Evolutionary conservation across 1,284 basidiomycete species (phyloP), one percentile per base, ranked within the genome.

Genomic region (Moesziomyces globuligerus): DNA sequence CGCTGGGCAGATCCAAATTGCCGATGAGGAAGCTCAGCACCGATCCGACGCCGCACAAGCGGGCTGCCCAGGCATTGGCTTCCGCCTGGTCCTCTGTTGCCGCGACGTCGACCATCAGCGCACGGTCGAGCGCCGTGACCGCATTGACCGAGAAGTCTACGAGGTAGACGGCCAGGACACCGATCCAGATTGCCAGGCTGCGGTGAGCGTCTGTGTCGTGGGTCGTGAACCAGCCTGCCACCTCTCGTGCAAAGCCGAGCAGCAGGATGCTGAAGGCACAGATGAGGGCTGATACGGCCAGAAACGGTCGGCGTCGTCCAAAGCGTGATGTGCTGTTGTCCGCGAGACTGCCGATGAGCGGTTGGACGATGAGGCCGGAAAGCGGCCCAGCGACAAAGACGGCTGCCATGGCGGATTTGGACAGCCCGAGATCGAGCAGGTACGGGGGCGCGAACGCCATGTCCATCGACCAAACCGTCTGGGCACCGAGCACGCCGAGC

Each of bases 91-190:
- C 86, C 0, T 86, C 83, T 0, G 90, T 85, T 5, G 85, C 83
- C 0, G 87, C 76, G 3, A 86, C 85, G 74, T 88, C 87, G 1
- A 94, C 89, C 17, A 93, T 84, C 6, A 93, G 85, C 0, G 91
- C 90, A 38, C 92, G 90, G 78, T 93, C 91, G 25, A 91, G 87
- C 0, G 92, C 91, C 82, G 90, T 89, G 1, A 93, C 90, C 10
- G 90, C 93, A 79, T 98, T 98, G 67, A 98, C 91, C 24, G 89
- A 89, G 77, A 98, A 96, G 84, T 98, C 95, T 51, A 98, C 90
- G 34, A 90, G 86, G 78, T 92, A 96, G 48, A 98, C 91, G 3
- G 93, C 86, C 17, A 92, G 74, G 4, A 97, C 87, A 15, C 94
- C 95, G 10, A 96, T 85, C 69, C 86, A 87, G 46, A 94, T 88